Base-by-base conservation (phyloP, 1,284 basidiomycete genomes). In the Irpex rosettiformis region DNA sequence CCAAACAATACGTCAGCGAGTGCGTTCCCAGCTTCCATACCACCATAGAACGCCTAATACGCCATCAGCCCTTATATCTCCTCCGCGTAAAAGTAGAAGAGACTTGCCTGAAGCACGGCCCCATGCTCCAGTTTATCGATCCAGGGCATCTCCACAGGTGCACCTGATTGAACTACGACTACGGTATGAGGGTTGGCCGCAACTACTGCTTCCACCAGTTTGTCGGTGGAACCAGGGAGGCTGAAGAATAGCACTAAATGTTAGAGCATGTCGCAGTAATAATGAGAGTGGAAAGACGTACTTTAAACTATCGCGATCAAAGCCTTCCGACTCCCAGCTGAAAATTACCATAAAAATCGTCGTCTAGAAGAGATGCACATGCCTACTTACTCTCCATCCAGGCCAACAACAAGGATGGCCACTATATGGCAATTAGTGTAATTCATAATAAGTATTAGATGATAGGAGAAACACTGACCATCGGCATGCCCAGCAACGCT, bases 1-100 rank as follows among this genome's bases (percentile, higher is more conserved):
- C 91, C 91, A 64, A 90, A 87, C 1, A 93, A 72, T 3, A 93
- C 81, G 62, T 91, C 88, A 1, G 86, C 86, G 51, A 93, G 84
- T 11, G 88, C 88, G 57, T 88, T 84, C 0, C 91, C 90, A 0
- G 84, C 81, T 16, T 88, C 84, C 66, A 92, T 91, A 4, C 90
- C 91, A 47, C 91, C 83, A 65, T 92, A 93, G 86, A 88, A 92
- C 0, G 86, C 78, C 61, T 90, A 86, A 71, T n/a, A 21, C 4
- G 7, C 30, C 21, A 18, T 52, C 42, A 33, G 24, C 28, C n/a
- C n/a, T n/a, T n/a, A n/a, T n/a, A n/a, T n/a, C n/a, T n/a, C n/a
- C n/a, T n/a, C n/a, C n/a, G n/a, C n/a, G n/a, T n/a, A n/a, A n/a
- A n/a, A n/a, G n/a, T n/a, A n/a, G n/a, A n/a, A n/a, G 25, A 6